Percentiles rank a stretch among this genome's conserved stretches.
Evolutionary conservation across 768 basidiomycete species (phyloP).

Genomic region (Suillus spraguei): DNA sequence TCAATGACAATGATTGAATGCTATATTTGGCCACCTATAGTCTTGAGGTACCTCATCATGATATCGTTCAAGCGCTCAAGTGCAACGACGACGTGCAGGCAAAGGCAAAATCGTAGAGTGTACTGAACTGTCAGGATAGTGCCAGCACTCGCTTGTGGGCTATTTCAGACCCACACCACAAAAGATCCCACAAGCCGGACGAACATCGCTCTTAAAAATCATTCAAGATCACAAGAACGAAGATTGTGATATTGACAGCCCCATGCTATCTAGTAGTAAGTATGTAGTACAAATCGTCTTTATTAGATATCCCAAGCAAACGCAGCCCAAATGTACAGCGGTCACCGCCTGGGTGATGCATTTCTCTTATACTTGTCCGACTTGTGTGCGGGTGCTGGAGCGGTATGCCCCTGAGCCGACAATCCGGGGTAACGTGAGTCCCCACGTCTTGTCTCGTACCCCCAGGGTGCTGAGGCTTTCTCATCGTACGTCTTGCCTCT

Average conservation of each 20-base stretch:
- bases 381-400: slow-evolving; percentile 30
- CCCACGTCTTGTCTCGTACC: slow-evolving; percentile 21
- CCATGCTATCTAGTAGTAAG: slow-evolving; percentile 10
- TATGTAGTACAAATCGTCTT: slow-evolving; percentile 19
- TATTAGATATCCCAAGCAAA: slow-evolving; percentile 13
- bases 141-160: no score
- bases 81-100: neutral
- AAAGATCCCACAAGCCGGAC: no score
- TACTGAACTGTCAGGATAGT: neutral
- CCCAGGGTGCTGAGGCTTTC: slow-evolving; percentile 23
- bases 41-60: neutral
- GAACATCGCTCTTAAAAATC: neutral
- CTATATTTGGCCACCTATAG: slow-evolving; percentile 8
- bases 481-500: slow-evolving; percentile 35
- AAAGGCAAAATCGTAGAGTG: neutral
- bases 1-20: neutral
- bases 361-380: slow-evolving; percentile 41
- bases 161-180: no score
- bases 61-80: neutral
- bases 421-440: slow-evolving; percentile 23
- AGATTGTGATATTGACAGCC: slow-evolving; percentile 6
- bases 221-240: neutral
- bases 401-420: slow-evolving; percentile 23
- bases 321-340: slow-evolving; percentile 11
- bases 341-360: slow-evolving; percentile 49